These are phyloP conservation scores for Penicillium longicatenatum DNA, from an alignment of 495 filamentous ascomycete genomes.

Conservation along the genomic window DNA sequence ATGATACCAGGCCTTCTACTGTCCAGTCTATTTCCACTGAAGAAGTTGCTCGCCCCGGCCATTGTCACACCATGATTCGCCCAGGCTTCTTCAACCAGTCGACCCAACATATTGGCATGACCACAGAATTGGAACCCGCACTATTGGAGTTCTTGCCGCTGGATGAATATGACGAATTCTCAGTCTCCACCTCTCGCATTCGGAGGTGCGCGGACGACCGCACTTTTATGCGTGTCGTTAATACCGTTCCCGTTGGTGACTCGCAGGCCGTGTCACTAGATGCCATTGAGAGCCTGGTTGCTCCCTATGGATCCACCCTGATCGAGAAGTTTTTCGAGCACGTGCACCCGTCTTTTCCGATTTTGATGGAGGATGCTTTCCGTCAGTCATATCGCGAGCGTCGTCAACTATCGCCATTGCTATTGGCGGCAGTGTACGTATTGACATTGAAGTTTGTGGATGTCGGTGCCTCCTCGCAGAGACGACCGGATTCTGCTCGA, in stretches of 20 bases:
- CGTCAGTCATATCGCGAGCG: slow-evolving; percentile 81
- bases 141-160: slow-evolving; percentile 49
- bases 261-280: slow-evolving; percentile 64
- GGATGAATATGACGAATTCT: slow-evolving; percentile 44
- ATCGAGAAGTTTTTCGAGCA: slow-evolving; percentile 86
- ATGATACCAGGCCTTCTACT: slow-evolving; percentile 26
- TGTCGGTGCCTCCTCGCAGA: slow-evolving; percentile 65
- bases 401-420: slow-evolving; percentile 75
- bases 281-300: slow-evolving; percentile 79
- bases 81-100: slow-evolving; percentile 46
- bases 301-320: slow-evolving; percentile 76
- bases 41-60: slow-evolving; percentile 25
- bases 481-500: slow-evolving; percentile 71
- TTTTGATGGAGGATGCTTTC: slow-evolving; percentile 85
- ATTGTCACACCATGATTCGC: slow-evolving; percentile 35
- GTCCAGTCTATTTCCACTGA: slow-evolving; percentile 24
- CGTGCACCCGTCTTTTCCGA: slow-evolving; percentile 88
- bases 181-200: slow-evolving; percentile 49
- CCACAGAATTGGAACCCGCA: slow-evolving; percentile 54
- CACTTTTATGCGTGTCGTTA: slow-evolving; percentile 71
- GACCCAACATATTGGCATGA: slow-evolving; percentile 55
- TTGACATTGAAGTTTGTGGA: slow-evolving; percentile 90
- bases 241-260: slow-evolving; percentile 37
- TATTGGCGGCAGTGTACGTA: slow-evolving; percentile 88
- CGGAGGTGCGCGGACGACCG: slow-evolving; percentile 80